These are phyloP conservation scores for Naganishia onofrii DNA, from an alignment of 768 basidiomycete genomes.

Conservation along the genomic window DNA sequence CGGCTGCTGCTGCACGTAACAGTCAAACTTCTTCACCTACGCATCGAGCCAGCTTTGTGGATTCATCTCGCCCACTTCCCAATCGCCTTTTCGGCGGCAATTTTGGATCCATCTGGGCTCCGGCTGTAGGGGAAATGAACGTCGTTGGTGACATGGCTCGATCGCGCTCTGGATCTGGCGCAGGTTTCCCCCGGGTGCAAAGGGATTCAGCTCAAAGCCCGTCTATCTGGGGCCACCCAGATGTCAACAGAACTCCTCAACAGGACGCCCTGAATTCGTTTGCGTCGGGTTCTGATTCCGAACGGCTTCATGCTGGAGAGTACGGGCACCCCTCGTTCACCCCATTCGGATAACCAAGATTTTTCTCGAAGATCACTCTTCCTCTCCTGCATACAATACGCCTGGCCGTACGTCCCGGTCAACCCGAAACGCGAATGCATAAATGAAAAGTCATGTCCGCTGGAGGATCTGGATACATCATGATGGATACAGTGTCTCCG, in stretches of 20 bases:
- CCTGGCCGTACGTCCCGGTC: background rate
- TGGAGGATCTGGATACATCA: background rate
- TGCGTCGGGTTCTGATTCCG: slow-evolving; percentile 3
- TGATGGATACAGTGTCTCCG: slow-evolving; percentile 21
- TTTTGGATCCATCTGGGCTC: slow-evolving; percentile 29
- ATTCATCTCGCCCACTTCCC: slow-evolving; percentile 4
- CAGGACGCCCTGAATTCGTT: slow-evolving; percentile 14
- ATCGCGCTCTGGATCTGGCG: slow-evolving; percentile 25
- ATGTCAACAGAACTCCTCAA: slow-evolving; percentile 17
- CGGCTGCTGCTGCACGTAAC: background rate
- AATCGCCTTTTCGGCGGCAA: slow-evolving; percentile 23
- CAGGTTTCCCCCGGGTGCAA: slow-evolving; percentile 19
- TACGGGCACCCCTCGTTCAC: background rate
- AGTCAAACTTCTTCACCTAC: background rate
- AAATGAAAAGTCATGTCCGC: background rate
- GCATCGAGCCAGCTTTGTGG: slow-evolving; percentile 14
- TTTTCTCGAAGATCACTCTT: background rate
- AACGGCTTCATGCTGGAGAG: background rate
- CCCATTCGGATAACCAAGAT: slow-evolving; percentile 2
- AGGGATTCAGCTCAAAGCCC: slow-evolving; percentile 14
- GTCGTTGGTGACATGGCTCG: slow-evolving; percentile 8
- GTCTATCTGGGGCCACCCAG: slow-evolving; percentile 5
- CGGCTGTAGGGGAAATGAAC: slow-evolving; percentile 14
- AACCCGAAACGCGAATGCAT: background rate
- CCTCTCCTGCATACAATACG: background rate